Evolutionary conservation across 345 rosid species (phyloP), one percentile per base, ranked within the genome.

Genomic region (Lepidium africanum): DNA sequence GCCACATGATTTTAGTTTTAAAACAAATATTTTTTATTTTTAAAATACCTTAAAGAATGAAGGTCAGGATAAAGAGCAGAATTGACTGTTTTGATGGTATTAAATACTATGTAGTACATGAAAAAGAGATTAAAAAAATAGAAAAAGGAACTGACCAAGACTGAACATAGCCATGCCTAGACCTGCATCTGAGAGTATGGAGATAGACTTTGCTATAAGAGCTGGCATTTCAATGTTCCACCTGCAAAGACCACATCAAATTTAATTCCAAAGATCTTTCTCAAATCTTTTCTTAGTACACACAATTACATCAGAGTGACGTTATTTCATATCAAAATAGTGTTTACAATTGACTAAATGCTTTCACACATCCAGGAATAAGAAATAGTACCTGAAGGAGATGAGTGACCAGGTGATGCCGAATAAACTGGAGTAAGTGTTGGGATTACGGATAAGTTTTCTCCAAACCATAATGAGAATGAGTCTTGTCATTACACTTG

Each of bases 161-260:
- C 99, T 94, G 89, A 94, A 94, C 99, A 94, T 94, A 66, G 99
- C 99, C 99, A 94, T 91, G 93, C 99, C 99, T 57, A 94, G 93
- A 53, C 99, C 99, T 72, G 99, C 99, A 84, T 94, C 97, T 79
- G 99, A 94, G 81, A 94, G 91, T 62, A 94, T 94, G 57, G 99
- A 84, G 66, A 94, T 94, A 77, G 99, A 94, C 78, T 89, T 85
- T 12, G 99, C 96, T 77, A 94, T 77, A 16, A 94, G 87, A 37
- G 91, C 93, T 67, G 99, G 99, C 99, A 94, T 91, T 78, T 81
- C 68, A 70, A 94, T 77, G 81, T 89, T 63, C 97, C 97, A 94
- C 90, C 99, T 94, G 67, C 79, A 75, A 74, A 61, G 65, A 68
- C 73, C 78, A 61, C 35, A 61, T 74, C 69, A 67, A 53, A 53